These are phyloP conservation scores for Dichomitus squalens DNA, from an alignment of 1,284 basidiomycete genomes.

Conservation along the genomic window DNA sequence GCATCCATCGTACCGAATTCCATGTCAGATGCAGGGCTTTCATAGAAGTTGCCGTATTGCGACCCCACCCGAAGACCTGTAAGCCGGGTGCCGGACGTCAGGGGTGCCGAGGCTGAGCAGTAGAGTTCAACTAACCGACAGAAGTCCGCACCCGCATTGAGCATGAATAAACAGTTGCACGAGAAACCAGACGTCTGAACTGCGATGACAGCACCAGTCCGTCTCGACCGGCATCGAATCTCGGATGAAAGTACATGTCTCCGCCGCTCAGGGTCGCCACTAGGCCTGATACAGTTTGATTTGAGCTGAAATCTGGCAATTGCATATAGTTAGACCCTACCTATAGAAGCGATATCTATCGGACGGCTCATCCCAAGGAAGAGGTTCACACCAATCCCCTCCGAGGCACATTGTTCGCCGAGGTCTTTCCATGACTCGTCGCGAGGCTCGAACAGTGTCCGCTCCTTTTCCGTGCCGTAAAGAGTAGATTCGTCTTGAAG, in stretches of 20 bases:
- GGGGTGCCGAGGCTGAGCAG: too few relatives aligned
- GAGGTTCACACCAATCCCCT: slow-evolving; percentile 89
- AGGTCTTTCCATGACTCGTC: slow-evolving; percentile 80
- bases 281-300: slow-evolving; percentile 44
- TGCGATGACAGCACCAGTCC: slow-evolving; percentile 71
- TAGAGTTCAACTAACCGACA: slow-evolving; percentile 55
- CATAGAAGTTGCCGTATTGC: slow-evolving; percentile 84
- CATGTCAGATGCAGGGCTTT: slow-evolving; percentile 75
- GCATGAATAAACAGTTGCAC: slow-evolving; percentile 83
- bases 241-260: slow-evolving; percentile 91
- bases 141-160: slow-evolving; percentile 86
- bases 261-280: slow-evolving; percentile 87
- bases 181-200: slow-evolving; percentile 68
- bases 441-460: slow-evolving; percentile 76
- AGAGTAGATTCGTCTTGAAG: slow-evolving; percentile 67
- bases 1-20: slow-evolving; percentile 84
- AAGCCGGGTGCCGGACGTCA: neutral
- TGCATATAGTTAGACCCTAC: slow-evolving; percentile 48
- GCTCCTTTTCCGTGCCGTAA: slow-evolving; percentile 93
- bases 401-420: slow-evolving; percentile 87
- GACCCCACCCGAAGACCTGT: slow-evolving; percentile 73
- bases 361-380: slow-evolving; percentile 86
- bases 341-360: slow-evolving; percentile 89
- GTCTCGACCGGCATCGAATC: slow-evolving; percentile 80
- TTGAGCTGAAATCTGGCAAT: neutral